These are phyloP conservation scores for Protomyces arabidopsidicola DNA, from an alignment of 1,139 yeast genomes.

Conservation along the genomic window DNA sequence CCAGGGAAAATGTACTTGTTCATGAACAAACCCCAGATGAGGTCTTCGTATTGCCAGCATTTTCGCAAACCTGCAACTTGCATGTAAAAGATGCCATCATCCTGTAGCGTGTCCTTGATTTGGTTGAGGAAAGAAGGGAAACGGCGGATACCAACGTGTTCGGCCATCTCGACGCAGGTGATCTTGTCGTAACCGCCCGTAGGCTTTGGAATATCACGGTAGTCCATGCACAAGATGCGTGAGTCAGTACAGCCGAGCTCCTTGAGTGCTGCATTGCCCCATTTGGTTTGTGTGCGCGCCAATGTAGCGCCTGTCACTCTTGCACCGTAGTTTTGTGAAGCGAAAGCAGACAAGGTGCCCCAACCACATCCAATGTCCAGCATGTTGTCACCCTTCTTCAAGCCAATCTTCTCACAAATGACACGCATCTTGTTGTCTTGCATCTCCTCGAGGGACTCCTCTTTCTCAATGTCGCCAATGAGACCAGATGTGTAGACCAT, in stretches of 20 bases:
- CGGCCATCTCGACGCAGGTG: conserved; percentile 92
- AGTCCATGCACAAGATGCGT: conserved; percentile 74
- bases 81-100: conserved; percentile 79
- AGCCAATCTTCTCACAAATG: conserved; percentile 81
- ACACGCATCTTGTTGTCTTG: conserved; percentile 86
- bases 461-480: conserved; percentile 62
- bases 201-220: conserved; percentile 84
- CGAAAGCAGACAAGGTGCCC: conserved; percentile 88
- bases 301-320: conserved; percentile 83
- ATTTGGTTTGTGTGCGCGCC: conserved; percentile 84
- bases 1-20: conserved; percentile 96
- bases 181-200: conserved; percentile 76
- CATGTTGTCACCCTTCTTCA: conserved; percentile 65
- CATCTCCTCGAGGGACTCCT: conserved; percentile 76
- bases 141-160: conserved; percentile 90
- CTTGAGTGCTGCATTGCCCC: conserved; percentile 70
- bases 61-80: conserved; percentile 91
- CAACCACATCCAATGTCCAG: conserved; percentile 93
- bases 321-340: conserved; percentile 80
- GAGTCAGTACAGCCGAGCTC: conserved; percentile 65
- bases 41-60: conserved; percentile 91
- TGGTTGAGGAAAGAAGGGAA: conserved; percentile 69
- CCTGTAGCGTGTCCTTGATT: conserved; percentile 81
- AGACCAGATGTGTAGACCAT: conserved; percentile 91
- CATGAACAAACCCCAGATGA: conserved; percentile 93